These are phyloP conservation scores for Plasmodium ovale DNA, from an alignment of 169 alveolate genomes.

Conservation along the genomic window DNA sequence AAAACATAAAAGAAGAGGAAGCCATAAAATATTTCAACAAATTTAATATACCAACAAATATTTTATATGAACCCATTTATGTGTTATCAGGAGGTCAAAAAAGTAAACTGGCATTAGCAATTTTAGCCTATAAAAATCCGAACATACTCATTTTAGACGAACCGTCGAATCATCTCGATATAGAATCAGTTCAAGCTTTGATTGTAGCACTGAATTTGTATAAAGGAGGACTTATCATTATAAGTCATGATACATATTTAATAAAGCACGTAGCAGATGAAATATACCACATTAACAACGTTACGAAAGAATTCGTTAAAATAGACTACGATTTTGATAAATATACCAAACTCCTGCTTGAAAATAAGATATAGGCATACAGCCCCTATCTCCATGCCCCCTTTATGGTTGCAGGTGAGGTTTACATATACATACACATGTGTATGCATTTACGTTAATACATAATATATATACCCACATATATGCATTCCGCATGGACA, in stretches of 20 bases:
- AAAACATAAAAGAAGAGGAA: slow-evolving; percentile 90
- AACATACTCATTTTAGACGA: slow-evolving; percentile 96
- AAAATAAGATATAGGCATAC: slow-evolving; percentile 48
- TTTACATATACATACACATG: not conserved
- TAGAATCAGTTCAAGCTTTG: slow-evolving; percentile 98
- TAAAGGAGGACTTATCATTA: slow-evolving; percentile 96
- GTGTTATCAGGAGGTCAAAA: slow-evolving; percentile 98
- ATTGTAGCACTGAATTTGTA: slow-evolving; percentile 94
- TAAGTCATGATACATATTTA: slow-evolving; percentile 96
- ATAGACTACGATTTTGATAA: slow-evolving; percentile 94
- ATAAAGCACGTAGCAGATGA: slow-evolving; percentile 94
- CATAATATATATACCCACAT: not conserved
- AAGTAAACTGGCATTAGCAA: slow-evolving; percentile 96
- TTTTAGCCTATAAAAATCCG: slow-evolving; percentile 96
- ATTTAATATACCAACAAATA: slow-evolving; percentile 95
- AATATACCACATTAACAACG: slow-evolving; percentile 91
- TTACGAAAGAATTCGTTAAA: slow-evolving; percentile 87
- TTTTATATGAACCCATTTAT: slow-evolving; percentile 96
- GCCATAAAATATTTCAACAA: slow-evolving; percentile 93
- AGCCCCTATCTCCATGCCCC: not conserved
- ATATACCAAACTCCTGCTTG: slow-evolving; percentile 90
- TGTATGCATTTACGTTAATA: not conserved
- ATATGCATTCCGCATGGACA: no score
- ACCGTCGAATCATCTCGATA: slow-evolving; percentile 98
- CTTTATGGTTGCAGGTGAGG: not conserved